A percentile compares a stretch with the other conserved stretches of the same genome.
These are phyloP conservation scores for Postia placenta DNA, from an alignment of 768 basidiomycete genomes.

Conservation along the genomic window DNA sequence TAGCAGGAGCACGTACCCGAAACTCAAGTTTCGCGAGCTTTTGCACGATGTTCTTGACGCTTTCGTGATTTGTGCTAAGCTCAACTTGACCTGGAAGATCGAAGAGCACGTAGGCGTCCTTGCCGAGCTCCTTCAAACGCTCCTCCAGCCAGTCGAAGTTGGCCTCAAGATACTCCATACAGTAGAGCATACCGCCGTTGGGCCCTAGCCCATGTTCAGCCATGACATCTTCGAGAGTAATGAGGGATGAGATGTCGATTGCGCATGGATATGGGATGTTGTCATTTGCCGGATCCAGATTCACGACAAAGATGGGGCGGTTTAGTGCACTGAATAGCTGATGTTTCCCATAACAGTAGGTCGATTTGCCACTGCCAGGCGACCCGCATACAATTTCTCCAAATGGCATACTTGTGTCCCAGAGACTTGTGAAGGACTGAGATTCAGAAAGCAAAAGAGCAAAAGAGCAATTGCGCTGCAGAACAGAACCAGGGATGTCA, in stretches of 20 bases:
- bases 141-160: slow-evolving; percentile 88
- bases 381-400: slow-evolving; percentile 85
- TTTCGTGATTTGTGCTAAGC: slow-evolving; percentile 91
- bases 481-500: too few species aligned
- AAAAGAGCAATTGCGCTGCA: too few species aligned
- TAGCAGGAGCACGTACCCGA: slow-evolving; percentile 54
- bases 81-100: slow-evolving; percentile 98
- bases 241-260: slow-evolving; percentile 76
- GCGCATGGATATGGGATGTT: slow-evolving; percentile 88
- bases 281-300: slow-evolving; percentile 94
- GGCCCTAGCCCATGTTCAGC: slow-evolving; percentile 79
- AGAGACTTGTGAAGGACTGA: too few species aligned
- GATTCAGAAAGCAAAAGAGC: too few species aligned
- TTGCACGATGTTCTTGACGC: slow-evolving; percentile 73
- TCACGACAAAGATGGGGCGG: slow-evolving; percentile 85
- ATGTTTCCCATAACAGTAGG: slow-evolving; percentile 82
- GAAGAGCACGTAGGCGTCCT: slow-evolving; percentile 84
- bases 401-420: slow-evolving; percentile 85
- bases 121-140: slow-evolving; percentile 54
- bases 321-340: slow-evolving; percentile 84
- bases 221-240: slow-evolving; percentile 88
- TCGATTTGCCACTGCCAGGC: slow-evolving; percentile 84
- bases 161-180: slow-evolving; percentile 94
- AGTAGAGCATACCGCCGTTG: slow-evolving; percentile 94
- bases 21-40: slow-evolving; percentile 70